phyloP scores from a whole-genome alignment of 2,329 filamentous ascomycete species.

The Hypoxylon sp. region DNA sequence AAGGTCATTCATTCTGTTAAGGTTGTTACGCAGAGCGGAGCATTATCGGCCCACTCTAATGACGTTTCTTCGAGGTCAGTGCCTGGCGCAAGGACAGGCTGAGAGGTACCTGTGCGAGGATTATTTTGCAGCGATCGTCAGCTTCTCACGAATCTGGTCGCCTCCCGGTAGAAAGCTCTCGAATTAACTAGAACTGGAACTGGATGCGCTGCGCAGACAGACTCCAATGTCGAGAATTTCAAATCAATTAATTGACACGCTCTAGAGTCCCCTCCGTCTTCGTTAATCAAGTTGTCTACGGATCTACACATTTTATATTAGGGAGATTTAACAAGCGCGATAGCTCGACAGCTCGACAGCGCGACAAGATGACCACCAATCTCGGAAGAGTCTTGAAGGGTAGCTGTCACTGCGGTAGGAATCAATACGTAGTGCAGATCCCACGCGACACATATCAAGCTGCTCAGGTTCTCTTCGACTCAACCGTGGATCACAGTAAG shows the following conservation, averaged over 20 bases:
- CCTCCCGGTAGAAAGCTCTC: constrained; percentile 10
- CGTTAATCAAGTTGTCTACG: too few species aligned
- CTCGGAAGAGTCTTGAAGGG: constrained; percentile 68
- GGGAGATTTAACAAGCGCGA: too few species aligned
- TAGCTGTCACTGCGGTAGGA: constrained; percentile 85
- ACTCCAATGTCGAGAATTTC: not conserved
- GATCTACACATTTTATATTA: too few species aligned
- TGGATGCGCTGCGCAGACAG: too few species aligned
- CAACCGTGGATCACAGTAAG: constrained; percentile 75
- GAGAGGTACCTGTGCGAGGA: too few species aligned
- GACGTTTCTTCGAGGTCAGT: constrained; percentile 13
- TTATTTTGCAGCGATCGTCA: constrained; percentile 14
- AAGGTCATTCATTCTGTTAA: too few species aligned
- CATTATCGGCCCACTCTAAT: constrained; percentile 23
- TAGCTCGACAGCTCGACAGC: too few species aligned
- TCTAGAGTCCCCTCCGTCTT: too few species aligned
- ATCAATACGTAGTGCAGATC: constrained; percentile 78
- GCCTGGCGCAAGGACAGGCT: too few species aligned
- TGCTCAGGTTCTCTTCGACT: constrained; percentile 78
- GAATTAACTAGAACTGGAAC: constrained; percentile 11
- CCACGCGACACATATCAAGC: constrained; percentile 64
- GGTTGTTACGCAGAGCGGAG: not conserved
- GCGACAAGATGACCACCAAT: constrained; percentile 53
- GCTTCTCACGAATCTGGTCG: constrained; percentile 2
- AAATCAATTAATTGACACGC: too few species aligned